Percentiles rank a stretch among this genome's conserved stretches.
These are phyloP conservation scores for Erythrophleum ivorense DNA, from an alignment of 331 rosid species.

Conservation along the genomic window DNA sequence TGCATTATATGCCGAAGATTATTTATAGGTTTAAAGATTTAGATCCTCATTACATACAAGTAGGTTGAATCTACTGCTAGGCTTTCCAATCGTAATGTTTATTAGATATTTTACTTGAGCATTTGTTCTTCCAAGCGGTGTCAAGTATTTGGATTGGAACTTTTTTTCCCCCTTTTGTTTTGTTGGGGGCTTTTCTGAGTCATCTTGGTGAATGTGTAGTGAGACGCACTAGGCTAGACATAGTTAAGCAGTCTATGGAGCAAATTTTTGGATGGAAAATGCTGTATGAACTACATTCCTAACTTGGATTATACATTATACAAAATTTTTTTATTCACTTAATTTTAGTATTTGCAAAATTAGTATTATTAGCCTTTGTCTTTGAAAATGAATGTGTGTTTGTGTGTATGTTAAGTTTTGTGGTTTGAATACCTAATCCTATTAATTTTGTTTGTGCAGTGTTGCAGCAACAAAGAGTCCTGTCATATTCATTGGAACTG, in stretches of 20 bases:
- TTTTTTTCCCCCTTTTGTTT: too few relatives aligned
- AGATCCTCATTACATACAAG: background rate
- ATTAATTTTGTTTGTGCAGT: constrained; percentile 39
- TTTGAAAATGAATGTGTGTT: constrained; percentile 10
- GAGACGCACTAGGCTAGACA: background rate
- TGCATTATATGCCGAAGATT: background rate
- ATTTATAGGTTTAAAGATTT: background rate
- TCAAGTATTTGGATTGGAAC: background rate
- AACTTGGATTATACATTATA: constrained; percentile 18
- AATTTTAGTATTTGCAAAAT: constrained; percentile 31
- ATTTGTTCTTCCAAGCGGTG: background rate
- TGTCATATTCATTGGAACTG: constrained; percentile 68
- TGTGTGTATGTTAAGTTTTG: background rate
- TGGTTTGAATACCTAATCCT: constrained; percentile 33
- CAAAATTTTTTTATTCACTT: background rate
- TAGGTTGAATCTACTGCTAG: constrained; percentile 1
- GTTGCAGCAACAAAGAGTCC: constrained; percentile 79
- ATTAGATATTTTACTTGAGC: background rate
- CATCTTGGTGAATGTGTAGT: background rate
- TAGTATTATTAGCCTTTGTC: constrained; percentile 3
- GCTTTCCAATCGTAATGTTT: background rate
- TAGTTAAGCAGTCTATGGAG: background rate
- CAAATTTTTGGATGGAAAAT: background rate
- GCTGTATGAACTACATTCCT: constrained; percentile 24
- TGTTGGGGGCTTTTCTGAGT: background rate